These are phyloP conservation scores for Rhododendron ovatum DNA, from an alignment of 148 eudicot genomes.

Conservation along the genomic window DNA sequence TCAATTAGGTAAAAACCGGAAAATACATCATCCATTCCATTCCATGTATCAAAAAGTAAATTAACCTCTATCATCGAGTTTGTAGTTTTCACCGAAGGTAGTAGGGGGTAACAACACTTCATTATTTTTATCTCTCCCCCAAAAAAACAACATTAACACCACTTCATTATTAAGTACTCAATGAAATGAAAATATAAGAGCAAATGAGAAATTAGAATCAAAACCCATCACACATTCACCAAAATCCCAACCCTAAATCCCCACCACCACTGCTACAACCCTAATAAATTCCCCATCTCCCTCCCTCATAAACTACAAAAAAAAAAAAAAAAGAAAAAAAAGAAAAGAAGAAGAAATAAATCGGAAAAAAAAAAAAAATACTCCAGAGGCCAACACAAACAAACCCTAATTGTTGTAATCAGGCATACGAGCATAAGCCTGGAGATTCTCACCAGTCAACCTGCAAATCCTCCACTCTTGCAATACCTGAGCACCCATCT, in stretches of 20 bases:
- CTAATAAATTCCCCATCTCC: too few relatives aligned
- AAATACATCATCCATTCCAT: too few relatives aligned
- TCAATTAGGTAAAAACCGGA: too few relatives aligned
- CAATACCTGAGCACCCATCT: constrained; percentile 71
- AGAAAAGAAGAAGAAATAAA: not conserved
- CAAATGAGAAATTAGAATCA: not conserved
- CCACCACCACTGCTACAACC: not conserved
- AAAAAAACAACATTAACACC: too few relatives aligned
- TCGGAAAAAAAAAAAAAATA: too few relatives aligned
- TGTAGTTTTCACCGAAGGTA: too few relatives aligned
- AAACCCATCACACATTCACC: not conserved
- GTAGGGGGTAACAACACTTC: too few relatives aligned
- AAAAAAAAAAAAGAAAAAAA: too few relatives aligned
- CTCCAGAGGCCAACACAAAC: not conserved
- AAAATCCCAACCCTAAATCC: not conserved
- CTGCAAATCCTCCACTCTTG: constrained; percentile 77
- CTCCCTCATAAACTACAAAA: not conserved
- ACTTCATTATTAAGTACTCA: not conserved
- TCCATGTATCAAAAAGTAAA: too few relatives aligned
- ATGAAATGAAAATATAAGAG: not conserved
- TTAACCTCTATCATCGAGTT: too few relatives aligned
- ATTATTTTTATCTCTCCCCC: too few relatives aligned
- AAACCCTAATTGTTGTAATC: not conserved
- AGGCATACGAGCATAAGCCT: constrained; percentile 28
- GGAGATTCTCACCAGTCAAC: constrained; percentile 62